Evolutionary conservation across 805 yeast species (phyloP), one percentile per base, ranked within the genome.

Genomic region (Saccharomycopsis babjevae): DNA sequence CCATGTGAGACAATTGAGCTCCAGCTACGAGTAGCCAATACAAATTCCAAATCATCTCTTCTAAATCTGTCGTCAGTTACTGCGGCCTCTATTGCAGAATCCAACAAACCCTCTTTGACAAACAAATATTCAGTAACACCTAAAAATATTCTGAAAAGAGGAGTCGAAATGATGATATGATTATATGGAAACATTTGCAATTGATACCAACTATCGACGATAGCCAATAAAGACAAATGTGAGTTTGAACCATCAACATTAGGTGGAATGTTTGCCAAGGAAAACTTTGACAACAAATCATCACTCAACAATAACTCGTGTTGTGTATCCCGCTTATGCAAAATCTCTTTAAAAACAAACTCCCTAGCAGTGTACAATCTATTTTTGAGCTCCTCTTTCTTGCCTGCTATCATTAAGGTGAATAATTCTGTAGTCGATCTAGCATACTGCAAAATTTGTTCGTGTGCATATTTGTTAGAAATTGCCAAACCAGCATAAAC

Each of bases 401-500:
- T 80, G 28, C 86, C 83, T 67, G 85, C 86, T 42, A 93, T 80
- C 88, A 93, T 89, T 68, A 94, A 73, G 32, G 93, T 82, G 71
- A 87, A 92, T 54, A 94, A 76, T 60, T 88, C 94, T 0, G 94
- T 86, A 1, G 87, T 86, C 0, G 96, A 88, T 40, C 82, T 80
- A 1, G 98, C 87, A 71, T 93, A 94, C 71, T 92, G 97, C 66
- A 88, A 77, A 20, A 96, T 86, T 73, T 94, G 98, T 46, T 80
- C 82, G 69, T 93, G 97, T 0, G 98, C 97, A 52, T 92, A 83
- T 1, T 97, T 97, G 68, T 94, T 94, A 1, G 97, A 88, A 66
- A 94, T 93, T 10, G 98, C 97, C 68, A 94, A 77, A 0, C 99
- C 99, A 5, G 98, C 98, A 70, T 94, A 94, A 36, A 94, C 98